These are phyloP conservation scores for Dicorynia guianensis DNA, from an alignment of 306 rosid species.

Conservation along the genomic window DNA sequence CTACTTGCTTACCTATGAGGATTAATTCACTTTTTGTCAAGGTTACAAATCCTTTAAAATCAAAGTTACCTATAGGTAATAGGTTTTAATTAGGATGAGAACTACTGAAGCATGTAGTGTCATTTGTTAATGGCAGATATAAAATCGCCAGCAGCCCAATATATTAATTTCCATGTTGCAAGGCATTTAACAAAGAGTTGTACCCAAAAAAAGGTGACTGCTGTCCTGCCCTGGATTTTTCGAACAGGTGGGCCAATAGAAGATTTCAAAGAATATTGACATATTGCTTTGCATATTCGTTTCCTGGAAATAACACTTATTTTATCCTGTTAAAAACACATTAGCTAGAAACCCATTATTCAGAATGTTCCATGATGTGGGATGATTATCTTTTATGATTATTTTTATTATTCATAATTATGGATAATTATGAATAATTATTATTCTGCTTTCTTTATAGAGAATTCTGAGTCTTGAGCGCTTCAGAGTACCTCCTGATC, in stretches of 20 bases:
- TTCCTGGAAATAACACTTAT: background rate
- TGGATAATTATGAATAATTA: too few species aligned
- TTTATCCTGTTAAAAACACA: background rate
- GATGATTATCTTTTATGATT: too few species aligned
- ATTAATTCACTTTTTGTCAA: background rate
- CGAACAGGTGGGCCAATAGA: constrained; percentile 7
- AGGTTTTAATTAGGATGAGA: background rate
- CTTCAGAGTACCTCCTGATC: background rate
- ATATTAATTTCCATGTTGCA: constrained; percentile 3
- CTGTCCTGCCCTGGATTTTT: background rate
- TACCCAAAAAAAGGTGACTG: background rate
- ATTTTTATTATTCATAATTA: too few species aligned
- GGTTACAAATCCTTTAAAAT: background rate
- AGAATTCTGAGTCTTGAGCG: background rate
- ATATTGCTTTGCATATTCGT: background rate
- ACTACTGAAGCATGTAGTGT: constrained; percentile 22
- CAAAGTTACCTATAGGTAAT: background rate
- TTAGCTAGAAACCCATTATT: background rate
- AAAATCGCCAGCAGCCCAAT: constrained; percentile 14
- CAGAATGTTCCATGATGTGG: too few species aligned
- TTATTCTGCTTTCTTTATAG: background rate
- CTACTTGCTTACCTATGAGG: background rate
- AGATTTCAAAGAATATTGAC: background rate
- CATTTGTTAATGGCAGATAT: constrained; percentile 19
- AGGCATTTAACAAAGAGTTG: constrained; percentile 8